These are phyloP conservation scores for Penicillium glabrum DNA, from an alignment of 2,329 filamentous ascomycete genomes.

Conservation along the genomic window DNA sequence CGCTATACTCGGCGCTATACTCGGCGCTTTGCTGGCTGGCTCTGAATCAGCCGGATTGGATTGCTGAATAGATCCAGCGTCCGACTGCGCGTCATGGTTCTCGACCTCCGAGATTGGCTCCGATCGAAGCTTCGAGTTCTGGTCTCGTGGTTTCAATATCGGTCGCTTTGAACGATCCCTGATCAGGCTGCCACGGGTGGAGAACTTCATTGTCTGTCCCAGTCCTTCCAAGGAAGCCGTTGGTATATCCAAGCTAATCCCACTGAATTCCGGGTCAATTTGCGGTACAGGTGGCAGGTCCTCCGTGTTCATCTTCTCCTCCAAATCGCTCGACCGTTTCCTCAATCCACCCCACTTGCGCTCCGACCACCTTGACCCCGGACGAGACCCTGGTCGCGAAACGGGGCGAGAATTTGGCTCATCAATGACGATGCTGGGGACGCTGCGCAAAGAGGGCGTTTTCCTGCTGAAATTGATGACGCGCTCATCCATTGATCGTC, in stretches of 20 bases:
- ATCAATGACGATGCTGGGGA: constrained; percentile 43
- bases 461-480: constrained; percentile 25
- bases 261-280: constrained; percentile 44
- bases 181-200: constrained; percentile 60
- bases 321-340: constrained; percentile 36
- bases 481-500: constrained; percentile 22
- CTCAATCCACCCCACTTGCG: constrained; percentile 43
- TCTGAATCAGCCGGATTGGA: constrained; percentile 8
- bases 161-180: constrained; percentile 45
- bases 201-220: constrained; percentile 56
- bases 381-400: constrained; percentile 33
- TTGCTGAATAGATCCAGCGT: constrained; percentile 5
- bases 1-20: constrained; percentile 5
- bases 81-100: constrained; percentile 3
- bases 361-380: constrained; percentile 45
- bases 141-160: constrained; percentile 27
- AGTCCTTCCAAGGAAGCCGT: constrained; percentile 55
- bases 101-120: constrained; percentile 5
- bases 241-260: constrained; percentile 57
- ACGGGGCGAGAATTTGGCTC: constrained; percentile 30
- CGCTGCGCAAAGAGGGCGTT: constrained; percentile 33
- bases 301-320: constrained; percentile 27
- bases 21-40: constrained; percentile 12
- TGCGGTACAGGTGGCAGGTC: constrained; percentile 34
- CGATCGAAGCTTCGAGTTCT: constrained; percentile 14